A percentile compares a stretch with the other conserved stretches of the same genome.
These are phyloP conservation scores for Yarrowia sp. DNA, from an alignment of 805 yeast species.

Conservation along the genomic window DNA sequence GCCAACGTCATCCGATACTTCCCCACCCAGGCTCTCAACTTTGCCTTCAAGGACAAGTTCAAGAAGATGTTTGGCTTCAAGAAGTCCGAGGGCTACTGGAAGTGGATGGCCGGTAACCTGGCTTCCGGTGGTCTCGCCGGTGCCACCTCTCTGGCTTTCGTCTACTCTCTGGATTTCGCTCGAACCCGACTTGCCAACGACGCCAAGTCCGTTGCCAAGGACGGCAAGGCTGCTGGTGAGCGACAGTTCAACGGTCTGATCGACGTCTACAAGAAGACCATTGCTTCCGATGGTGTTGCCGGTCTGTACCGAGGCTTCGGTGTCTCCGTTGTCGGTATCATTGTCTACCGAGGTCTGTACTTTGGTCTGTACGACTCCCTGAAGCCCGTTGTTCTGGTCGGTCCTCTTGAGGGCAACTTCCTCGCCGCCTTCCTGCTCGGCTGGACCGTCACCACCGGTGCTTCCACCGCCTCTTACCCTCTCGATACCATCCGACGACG, in stretches of 20 bases:
- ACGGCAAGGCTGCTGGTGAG: slow-evolving; percentile 75
- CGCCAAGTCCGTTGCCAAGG: slow-evolving; percentile 56
- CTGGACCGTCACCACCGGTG: slow-evolving; percentile 98
- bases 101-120: slow-evolving; percentile 96
- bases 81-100: slow-evolving; percentile 90
- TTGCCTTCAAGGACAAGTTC: slow-evolving; percentile 97
- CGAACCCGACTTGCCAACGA: slow-evolving; percentile 99
- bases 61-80: slow-evolving; percentile 95
- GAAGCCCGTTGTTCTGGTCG: slow-evolving; percentile 91
- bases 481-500: slow-evolving; percentile 99
- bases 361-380: slow-evolving; percentile 96
- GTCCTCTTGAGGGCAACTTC: slow-evolving; percentile 93
- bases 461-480: slow-evolving; percentile 98
- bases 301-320: slow-evolving; percentile 99
- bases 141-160: slow-evolving; percentile 90
- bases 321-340: slow-evolving; percentile 95
- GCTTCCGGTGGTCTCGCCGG: slow-evolving; percentile 99
- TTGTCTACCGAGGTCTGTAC: slow-evolving; percentile 99
- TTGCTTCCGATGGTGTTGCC: slow-evolving; percentile 94
- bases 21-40: slow-evolving; percentile 99
- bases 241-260: slow-evolving; percentile 96
- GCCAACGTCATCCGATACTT: slow-evolving; percentile 98
- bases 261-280: slow-evolving; percentile 94
- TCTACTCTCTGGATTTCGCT: slow-evolving; percentile 96
- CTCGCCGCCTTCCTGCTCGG: slow-evolving; percentile 93